These are phyloP conservation scores for Seminavis robusta DNA, from an alignment of 108 stramenopile species.

Conservation along the genomic window DNA sequence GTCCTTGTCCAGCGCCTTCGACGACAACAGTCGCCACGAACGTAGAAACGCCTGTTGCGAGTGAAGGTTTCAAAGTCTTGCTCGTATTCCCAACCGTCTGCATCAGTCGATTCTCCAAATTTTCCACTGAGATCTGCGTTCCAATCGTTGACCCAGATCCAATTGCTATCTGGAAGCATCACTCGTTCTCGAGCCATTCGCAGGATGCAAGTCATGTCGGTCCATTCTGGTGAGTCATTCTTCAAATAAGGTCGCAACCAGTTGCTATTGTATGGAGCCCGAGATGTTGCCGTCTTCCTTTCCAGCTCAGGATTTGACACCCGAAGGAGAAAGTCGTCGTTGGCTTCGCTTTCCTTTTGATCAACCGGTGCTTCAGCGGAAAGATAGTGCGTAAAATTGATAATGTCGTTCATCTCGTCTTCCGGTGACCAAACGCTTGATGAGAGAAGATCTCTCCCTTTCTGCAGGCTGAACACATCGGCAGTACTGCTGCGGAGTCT, in stretches of 20 bases:
- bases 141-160: constrained; percentile 86
- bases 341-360: not conserved
- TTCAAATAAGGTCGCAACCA: constrained; percentile 75
- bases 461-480: constrained; percentile 58
- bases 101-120: constrained; percentile 53
- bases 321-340: too few relatives aligned
- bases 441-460: constrained; percentile 66
- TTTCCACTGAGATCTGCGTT: constrained; percentile 56
- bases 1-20: constrained; percentile 73
- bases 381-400: not conserved
- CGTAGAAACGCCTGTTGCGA: constrained; percentile 42
- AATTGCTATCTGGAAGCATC: constrained; percentile 64
- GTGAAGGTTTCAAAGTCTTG: constrained; percentile 73
- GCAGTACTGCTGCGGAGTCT: constrained; percentile 43
- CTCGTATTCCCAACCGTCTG: constrained; percentile 83
- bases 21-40: constrained; percentile 61
- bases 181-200: constrained; percentile 48
- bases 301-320: too few relatives aligned
- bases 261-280: constrained; percentile 31
- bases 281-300: too few relatives aligned
- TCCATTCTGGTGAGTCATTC: constrained; percentile 71
- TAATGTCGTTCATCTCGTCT: constrained; percentile 26
- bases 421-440: constrained; percentile 66
- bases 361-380: constrained; percentile 2
- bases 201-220: constrained; percentile 63